Conservation (phyloP, 2,329 filamentous ascomycete genomes). For the Penicillium corylophilum region DNA sequence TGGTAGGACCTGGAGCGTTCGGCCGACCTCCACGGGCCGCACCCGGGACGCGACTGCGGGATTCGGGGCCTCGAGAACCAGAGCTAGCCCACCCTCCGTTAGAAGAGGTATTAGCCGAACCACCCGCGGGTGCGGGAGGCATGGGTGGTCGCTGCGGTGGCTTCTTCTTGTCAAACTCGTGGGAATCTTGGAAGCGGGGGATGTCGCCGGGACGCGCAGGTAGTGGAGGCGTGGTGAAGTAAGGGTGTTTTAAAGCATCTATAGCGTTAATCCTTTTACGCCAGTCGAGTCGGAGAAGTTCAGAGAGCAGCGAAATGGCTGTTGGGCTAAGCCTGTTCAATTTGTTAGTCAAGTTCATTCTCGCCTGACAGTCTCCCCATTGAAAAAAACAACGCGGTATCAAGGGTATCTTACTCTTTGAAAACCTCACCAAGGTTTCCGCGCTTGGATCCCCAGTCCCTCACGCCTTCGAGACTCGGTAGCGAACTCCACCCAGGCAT, state of each 20-base stretch:
- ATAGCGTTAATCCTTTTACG: slow-evolving; percentile 84
- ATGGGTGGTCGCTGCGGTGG: slow-evolving; percentile 77
- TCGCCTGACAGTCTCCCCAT: neutral
- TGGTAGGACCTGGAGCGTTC: slow-evolving; percentile 22
- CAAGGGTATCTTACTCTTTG: slow-evolving; percentile 56
- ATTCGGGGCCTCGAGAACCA: slow-evolving; percentile 31
- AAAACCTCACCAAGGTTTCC: slow-evolving; percentile 73
- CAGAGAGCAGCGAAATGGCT: slow-evolving; percentile 75
- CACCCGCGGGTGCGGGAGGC: slow-evolving; percentile 87
- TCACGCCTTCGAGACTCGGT: slow-evolving; percentile 75
- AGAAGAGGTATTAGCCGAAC: slow-evolving; percentile 74
- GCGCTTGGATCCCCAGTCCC: slow-evolving; percentile 58
- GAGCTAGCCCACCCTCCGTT: slow-evolving; percentile 54
- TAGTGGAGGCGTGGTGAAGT: slow-evolving; percentile 76
- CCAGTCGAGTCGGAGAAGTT: slow-evolving; percentile 88
- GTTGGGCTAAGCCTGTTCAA: slow-evolving; percentile 59
- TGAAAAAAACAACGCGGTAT: neutral
- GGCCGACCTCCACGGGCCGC: slow-evolving; percentile 31
- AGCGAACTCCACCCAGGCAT: slow-evolving; percentile 90
- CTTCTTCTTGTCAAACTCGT: slow-evolving; percentile 92
- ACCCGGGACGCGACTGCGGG: slow-evolving; percentile 37
- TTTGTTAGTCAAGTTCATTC: slow-evolving; percentile 12
- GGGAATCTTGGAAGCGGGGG: slow-evolving; percentile 89
- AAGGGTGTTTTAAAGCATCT: slow-evolving; percentile 87
- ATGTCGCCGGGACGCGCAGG: slow-evolving; percentile 82